Evolutionary conservation across 2,329 filamentous ascomycete species (phyloP).

Genomic region (Fusarium neocosmosporiellum): DNA sequence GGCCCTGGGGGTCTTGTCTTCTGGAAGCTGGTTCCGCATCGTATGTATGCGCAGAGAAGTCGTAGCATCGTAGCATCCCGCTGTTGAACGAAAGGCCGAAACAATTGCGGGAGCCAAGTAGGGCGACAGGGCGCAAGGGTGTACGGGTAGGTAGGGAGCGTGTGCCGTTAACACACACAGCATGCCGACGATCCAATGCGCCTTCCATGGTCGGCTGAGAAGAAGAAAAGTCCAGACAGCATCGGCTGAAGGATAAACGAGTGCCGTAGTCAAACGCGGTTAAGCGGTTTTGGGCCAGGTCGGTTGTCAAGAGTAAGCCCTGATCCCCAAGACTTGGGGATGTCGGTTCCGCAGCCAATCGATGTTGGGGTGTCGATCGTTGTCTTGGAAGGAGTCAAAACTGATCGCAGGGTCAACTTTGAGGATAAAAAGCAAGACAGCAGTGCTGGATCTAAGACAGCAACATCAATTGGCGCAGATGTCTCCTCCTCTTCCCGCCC

Average conservation of each 20-base stretch:
- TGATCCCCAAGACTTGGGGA: conserved; percentile 18
- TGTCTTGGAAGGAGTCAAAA: conserved; percentile 25
- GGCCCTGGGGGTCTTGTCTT: conserved; percentile 1
- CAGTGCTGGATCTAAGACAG: conserved; percentile 33
- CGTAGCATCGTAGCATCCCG: conserved; percentile 6
- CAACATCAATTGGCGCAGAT: conserved; percentile 19
- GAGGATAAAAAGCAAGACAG: conserved; percentile 23
- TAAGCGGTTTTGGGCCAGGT: conserved; percentile 32
- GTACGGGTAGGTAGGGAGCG: conserved; percentile 3
- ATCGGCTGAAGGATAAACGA: conserved; percentile 30
- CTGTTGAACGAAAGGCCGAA: not conserved
- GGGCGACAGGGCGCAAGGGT: not conserved
- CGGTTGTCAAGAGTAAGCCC: conserved; percentile 24
- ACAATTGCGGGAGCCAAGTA: not conserved
- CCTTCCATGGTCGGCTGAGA: conserved; percentile 19
- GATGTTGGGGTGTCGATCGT: conserved; percentile 17
- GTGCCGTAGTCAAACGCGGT: conserved; percentile 26
- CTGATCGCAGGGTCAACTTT: conserved; percentile 25
- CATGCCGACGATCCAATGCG: conserved; percentile 3
- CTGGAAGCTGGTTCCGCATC: not conserved
- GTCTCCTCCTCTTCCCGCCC: conserved; percentile 8
- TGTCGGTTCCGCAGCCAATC: conserved; percentile 24
- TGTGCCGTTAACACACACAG: not conserved
- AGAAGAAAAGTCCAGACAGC: conserved; percentile 18
- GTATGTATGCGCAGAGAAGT: not conserved